Conservation (phyloP, 192 early-diverging fungal species). For the Rhizophagus prolifer region DNA sequence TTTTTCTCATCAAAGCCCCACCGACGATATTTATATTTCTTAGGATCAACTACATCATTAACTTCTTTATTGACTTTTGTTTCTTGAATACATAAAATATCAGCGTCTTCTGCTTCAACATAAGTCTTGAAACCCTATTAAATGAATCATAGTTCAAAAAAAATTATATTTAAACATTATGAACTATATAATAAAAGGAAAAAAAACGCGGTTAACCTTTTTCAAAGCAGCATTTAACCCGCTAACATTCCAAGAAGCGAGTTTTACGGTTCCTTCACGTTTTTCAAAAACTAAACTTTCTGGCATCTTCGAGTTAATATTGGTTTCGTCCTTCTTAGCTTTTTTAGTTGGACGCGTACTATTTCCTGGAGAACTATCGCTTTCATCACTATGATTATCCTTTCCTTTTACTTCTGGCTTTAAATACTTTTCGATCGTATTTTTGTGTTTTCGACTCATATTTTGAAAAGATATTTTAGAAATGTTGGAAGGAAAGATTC, state of each 20-base stretch:
- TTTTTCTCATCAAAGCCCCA: constrained; percentile 75
- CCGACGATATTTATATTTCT: constrained; percentile 67
- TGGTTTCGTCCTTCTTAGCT: not conserved
- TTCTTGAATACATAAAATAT: constrained; percentile 82
- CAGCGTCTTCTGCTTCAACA: constrained; percentile 74
- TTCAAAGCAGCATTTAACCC: constrained; percentile 71
- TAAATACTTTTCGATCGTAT: not conserved
- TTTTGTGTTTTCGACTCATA: not conserved
- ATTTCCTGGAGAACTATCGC: too few species aligned
- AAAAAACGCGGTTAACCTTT: constrained; percentile 49
- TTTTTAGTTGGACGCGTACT: not conserved
- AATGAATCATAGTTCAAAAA: not conserved
- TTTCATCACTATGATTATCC: not conserved
- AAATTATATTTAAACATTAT: too few species aligned
- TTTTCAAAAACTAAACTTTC: constrained; percentile 53
- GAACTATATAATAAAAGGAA: not conserved
- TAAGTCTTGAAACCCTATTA: constrained; percentile 65
- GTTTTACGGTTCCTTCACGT: constrained; percentile 53
- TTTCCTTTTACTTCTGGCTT: not conserved
- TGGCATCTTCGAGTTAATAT: constrained; percentile 67
- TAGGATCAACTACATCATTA: constrained; percentile 55
- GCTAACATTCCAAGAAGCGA: constrained; percentile 81
- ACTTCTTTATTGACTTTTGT: constrained; percentile 77
- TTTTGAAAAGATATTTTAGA: too few species aligned
- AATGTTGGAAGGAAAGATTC: too few species aligned